These are phyloP conservation scores for Crucihimalaya himalaica DNA, from an alignment of 345 rosid genomes.

Conservation along the genomic window DNA sequence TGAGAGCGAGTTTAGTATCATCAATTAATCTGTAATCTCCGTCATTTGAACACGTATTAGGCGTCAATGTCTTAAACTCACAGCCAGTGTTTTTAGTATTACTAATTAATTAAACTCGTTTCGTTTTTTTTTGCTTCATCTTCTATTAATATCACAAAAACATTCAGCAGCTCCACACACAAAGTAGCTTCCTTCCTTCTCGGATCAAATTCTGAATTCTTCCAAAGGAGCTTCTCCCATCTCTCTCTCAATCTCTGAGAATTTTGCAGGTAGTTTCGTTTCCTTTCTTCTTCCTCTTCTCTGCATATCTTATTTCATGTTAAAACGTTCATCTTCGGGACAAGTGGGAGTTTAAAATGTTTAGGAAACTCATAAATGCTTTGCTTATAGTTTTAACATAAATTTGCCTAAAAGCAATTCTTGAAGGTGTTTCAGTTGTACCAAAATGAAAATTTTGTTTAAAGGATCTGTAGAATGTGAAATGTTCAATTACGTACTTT, in stretches of 20 bases:
- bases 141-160: slow-evolving; percentile 32
- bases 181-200: slow-evolving; percentile 37
- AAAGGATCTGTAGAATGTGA: not conserved
- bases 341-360: not conserved
- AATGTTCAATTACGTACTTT: not conserved
- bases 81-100: not conserved
- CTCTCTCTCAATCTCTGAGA: slow-evolving; percentile 10
- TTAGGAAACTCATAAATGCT: not conserved
- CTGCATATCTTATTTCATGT: not conserved
- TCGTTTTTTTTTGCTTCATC: slow-evolving; percentile 7
- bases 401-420: not conserved
- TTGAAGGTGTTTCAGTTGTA: not conserved
- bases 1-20: not conserved
- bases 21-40: not conserved
- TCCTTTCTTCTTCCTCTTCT: not conserved
- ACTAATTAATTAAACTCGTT: slow-evolving; percentile 10
- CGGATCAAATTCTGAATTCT: slow-evolving; percentile 30
- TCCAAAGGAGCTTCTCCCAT: not conserved
- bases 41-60: slow-evolving; percentile 26
- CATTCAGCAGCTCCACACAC: slow-evolving; percentile 33
- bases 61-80: slow-evolving; percentile 20
- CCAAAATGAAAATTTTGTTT: no score
- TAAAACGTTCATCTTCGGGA: not conserved
- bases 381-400: no score
- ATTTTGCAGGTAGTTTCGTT: not conserved